Percentiles rank a stretch among this genome's conserved stretches.
phyloP scores from a whole-genome alignment of 2,329 filamentous ascomycete species.

The Elsinoe batatas region DNA sequence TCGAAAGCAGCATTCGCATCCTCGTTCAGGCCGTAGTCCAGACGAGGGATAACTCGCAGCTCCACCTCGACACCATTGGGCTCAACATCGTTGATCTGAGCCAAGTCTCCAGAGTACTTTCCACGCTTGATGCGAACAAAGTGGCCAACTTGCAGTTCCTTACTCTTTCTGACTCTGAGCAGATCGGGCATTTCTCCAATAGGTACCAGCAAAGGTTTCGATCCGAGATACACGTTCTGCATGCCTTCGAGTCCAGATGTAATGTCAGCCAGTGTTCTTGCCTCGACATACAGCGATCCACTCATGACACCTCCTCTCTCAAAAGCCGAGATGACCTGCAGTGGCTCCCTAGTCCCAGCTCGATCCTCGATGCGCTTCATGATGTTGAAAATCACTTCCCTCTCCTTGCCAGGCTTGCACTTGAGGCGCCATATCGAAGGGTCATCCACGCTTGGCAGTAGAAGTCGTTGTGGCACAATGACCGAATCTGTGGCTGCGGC shows the following conservation, averaged over 20 bases:
- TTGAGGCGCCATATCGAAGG: slow-evolving; percentile 91
- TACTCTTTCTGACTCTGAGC: slow-evolving; percentile 79
- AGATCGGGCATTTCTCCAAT: slow-evolving; percentile 98
- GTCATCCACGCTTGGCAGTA: slow-evolving; percentile 88
- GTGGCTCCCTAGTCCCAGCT: slow-evolving; percentile 63
- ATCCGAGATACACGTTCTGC: slow-evolving; percentile 79
- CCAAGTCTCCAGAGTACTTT: slow-evolving; percentile 81
- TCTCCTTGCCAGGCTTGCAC: slow-evolving; percentile 91
- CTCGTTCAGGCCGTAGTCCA: slow-evolving; percentile 85
- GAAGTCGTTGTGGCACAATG: slow-evolving; percentile 71
- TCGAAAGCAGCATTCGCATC: slow-evolving; percentile 47
- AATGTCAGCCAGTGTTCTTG: slow-evolving; percentile 77
- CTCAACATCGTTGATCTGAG: slow-evolving; percentile 84
- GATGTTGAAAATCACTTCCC: slow-evolving; percentile 78
- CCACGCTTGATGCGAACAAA: slow-evolving; percentile 81
- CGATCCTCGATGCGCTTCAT: slow-evolving; percentile 83
- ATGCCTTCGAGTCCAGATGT: slow-evolving; percentile 72
- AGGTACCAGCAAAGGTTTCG: slow-evolving; percentile 77
- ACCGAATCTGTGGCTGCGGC: slow-evolving; percentile 59
- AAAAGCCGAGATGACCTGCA: slow-evolving; percentile 82
- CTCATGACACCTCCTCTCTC: slow-evolving; percentile 84
- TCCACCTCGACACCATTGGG: slow-evolving; percentile 84
- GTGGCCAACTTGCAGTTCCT: slow-evolving; percentile 72
- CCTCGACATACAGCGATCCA: slow-evolving; percentile 92
- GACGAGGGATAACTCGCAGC: slow-evolving; percentile 76